phyloP scores from a whole-genome alignment of 148 eudicot species.

The Pharnaceum exiguum region DNA sequence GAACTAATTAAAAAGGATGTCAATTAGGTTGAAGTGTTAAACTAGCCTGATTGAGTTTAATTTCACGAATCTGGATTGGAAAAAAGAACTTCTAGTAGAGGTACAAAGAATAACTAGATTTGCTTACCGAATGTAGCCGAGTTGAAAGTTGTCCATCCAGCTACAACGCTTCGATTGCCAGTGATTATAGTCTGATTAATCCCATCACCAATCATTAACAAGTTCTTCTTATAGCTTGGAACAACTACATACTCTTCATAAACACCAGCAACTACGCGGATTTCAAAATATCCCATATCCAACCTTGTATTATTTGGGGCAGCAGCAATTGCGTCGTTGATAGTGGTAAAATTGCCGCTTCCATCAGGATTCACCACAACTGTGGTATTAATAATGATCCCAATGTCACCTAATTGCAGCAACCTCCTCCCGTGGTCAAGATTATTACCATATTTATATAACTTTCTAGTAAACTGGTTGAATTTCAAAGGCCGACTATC shows the following conservation, averaged over 20 bases:
- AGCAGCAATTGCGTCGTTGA: slow-evolving; percentile 31
- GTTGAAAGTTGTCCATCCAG: neutral
- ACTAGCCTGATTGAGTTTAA: no score
- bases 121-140: neutral
- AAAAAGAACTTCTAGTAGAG: no score
- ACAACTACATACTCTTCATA: slow-evolving; percentile 35
- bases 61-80: no score
- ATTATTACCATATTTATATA: neutral
- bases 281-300: slow-evolving; percentile 27
- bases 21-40: no score
- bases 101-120: no score
- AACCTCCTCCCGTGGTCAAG: slow-evolving; percentile 4
- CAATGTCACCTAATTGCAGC: slow-evolving; percentile 5
- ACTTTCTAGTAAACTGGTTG: neutral
- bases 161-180: slow-evolving; percentile 32
- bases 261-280: slow-evolving; percentile 27
- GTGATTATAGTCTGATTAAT: slow-evolving; percentile 31
- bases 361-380: slow-evolving; percentile 34
- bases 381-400: slow-evolving; percentile 15
- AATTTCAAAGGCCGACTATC: neutral
- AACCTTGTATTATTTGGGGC: slow-evolving; percentile 28
- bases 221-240: slow-evolving; percentile 23
- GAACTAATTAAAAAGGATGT: no score
- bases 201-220: slow-evolving; percentile 42
- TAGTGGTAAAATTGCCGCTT: slow-evolving; percentile 31